Base-by-base conservation (phyloP, 768 basidiomycete genomes). In the Boletus speciosus region DNA sequence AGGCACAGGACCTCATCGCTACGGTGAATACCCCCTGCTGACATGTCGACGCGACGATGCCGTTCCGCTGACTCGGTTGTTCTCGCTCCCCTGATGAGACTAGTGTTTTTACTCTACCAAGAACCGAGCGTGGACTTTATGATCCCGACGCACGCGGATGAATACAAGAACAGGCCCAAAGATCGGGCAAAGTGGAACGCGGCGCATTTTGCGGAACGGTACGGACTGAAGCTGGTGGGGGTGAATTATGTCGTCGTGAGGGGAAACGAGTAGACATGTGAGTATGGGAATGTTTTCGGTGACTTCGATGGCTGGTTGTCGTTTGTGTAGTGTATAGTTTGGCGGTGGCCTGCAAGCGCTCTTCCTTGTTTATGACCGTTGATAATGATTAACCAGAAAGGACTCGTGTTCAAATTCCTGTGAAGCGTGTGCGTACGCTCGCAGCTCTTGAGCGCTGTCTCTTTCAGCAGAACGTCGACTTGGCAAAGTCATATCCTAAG, bases 71-170 rank as follows among this genome's bases (percentile, higher is more conserved):
- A 51, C 48, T 15, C 23, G 12, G 8, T 29, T 29, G 8, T 29
- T 19, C 9, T 29, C 23, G 4, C 19, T 6, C 7, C 27, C 34
- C 12, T 25, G 15, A n/a, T 10, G 34, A 35, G 46, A 4, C 6
- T 25, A 76, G 85, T 76, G 12, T 82, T 86, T 65, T 67, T 86
- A 8, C 72, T 86, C 9, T 86, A 82, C 61, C 74, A 81, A 58
- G 85, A 87, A 59, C 84, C 85, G 4, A 65, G 61, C 11, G 62
- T 48, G 16, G 60, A 71, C 0, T 72, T 82, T 52, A 55, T 43
- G 2, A 69, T 86, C 21, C 78, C 81, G 0, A 34, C 62, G 2
- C 69, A 75, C 11, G 80, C 78, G 4, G 68, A 71, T 0, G 84
- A 86, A 56, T 66, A 74, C 56, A 73, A 77, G 19, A 71, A 66